Base-by-base conservation (phyloP, 1,139 yeast genomes). In the Sugiyamaella xylanicola region DNA sequence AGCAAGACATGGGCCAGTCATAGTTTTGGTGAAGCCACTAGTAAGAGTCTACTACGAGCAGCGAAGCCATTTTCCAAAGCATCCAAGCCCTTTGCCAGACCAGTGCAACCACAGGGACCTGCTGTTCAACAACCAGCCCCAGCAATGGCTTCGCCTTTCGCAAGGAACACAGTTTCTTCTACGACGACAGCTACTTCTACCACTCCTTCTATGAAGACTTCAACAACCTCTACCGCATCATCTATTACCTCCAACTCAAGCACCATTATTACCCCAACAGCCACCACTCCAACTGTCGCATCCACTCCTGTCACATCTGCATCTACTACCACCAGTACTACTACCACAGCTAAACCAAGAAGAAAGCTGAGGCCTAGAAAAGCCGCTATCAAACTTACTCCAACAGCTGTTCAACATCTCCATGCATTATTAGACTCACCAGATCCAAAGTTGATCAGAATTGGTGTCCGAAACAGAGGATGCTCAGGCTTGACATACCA, bases 401-500 rank as follows among this genome's bases (percentile, higher is more conserved):
- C 88, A 2, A 80, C 77, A 52, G 98, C 98, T 0, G 76, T 90
- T 2, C 71, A 72, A 4, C 97, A 93, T 72, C 75, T 93, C 59
- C 76, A 75, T 57, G 82, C 78, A 1, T 76, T 93, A 40, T 74
- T 87, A 62, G 81, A 86, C 57, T 88, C 85, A 63, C 98, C 98
- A 2, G 82, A 83, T 48, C 98, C 98, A 22, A 85, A 93, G 72
- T 77, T 90, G 68, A 90, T 93, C 56, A 80, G 97, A 65, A 86
- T 93, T 19, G 96, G 98, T 3, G 98, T 95, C n/a, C 83, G 84
- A 64, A 93, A 93, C 72, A 80, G 97, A 72, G 99, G 99, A 2
- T 93, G 99, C 70, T 92, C 98, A 0, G 99, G 99, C 0, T 78
- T 93, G 60, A 86, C 96, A 0, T 93, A 93, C 72, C 87, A 91